Conservation (phyloP, 2,329 filamentous ascomycete species). For the Alternaria sp. region DNA sequence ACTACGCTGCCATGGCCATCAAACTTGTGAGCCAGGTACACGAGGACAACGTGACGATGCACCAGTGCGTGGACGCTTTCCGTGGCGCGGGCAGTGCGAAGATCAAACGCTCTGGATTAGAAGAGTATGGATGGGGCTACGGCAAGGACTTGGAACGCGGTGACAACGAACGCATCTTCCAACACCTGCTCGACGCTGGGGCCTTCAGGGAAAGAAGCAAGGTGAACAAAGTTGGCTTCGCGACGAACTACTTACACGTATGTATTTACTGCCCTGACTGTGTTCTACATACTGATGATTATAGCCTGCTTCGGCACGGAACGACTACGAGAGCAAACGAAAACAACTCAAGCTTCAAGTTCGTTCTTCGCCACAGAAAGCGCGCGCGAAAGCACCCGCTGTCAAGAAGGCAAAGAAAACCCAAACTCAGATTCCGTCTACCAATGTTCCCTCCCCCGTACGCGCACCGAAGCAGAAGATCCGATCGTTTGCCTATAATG, state of each 20-base stretch:
- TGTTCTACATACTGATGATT: slow-evolving; percentile 19
- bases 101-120: slow-evolving; percentile 59
- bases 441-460: slow-evolving; percentile 70
- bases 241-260: slow-evolving; percentile 75
- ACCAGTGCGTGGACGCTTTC: slow-evolving; percentile 84
- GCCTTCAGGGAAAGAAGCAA: slow-evolving; percentile 75
- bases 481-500: slow-evolving; percentile 32
- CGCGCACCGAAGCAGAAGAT: slow-evolving; percentile 53
- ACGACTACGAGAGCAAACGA: slow-evolving; percentile 51
- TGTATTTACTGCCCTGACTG: slow-evolving; percentile 35
- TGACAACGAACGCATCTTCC: slow-evolving; percentile 84
- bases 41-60: slow-evolving; percentile 64
- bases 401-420: slow-evolving; percentile 37
- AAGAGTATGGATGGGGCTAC: slow-evolving; percentile 65
- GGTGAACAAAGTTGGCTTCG: slow-evolving; percentile 69
- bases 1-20: slow-evolving; percentile 74
- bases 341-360: slow-evolving; percentile 60
- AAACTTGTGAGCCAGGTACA: slow-evolving; percentile 67
- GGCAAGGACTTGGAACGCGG: slow-evolving; percentile 74
- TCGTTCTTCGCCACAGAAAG: slow-evolving; percentile 55
- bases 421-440: slow-evolving; percentile 64
- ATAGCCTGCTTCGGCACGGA: slow-evolving; percentile 53
- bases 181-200: slow-evolving; percentile 74
- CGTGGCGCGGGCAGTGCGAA: slow-evolving; percentile 71
- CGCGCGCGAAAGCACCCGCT: slow-evolving; percentile 26